Evolutionary conservation across 2,329 filamentous ascomycete genomes (phyloP), one percentile per base, ranked within the genome.

Genomic region (Aspergillus fijiensis): DNA sequence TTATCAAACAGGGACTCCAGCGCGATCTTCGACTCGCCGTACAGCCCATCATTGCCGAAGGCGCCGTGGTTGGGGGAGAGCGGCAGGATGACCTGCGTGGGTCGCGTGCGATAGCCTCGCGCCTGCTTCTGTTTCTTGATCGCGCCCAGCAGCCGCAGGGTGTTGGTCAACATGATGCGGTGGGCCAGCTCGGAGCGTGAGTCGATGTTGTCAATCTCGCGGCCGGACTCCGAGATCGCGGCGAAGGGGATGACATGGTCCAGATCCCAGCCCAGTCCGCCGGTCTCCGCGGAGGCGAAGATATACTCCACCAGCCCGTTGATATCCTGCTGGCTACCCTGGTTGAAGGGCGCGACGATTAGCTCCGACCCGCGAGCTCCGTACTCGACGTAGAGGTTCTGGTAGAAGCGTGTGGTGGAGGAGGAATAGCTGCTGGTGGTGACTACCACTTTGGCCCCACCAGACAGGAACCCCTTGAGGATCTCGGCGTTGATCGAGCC

Each of bases 21-120:
- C 5, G 25, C 57, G 5, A 53, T 21, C 47, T 59, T 59, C 1
- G 57, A 59, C 47, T 59, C 57, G 19, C 45, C 31, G 33, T 59
- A 59, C 11, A 59, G 57, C 11, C 57, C 57, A 23, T 59, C 57
- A 0, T 51, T 51, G 3, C 57, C 57, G 4, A 59, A 39, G 14
- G 49, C 47, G 6, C 57, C 57, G 12, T 59, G 57, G 14, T 59
- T 59, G 2, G 57, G 57, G 12, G 57, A 59, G 4, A 59, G 35
- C 7, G 57, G 52, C 6, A 59, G 35, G 2, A 59, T 16, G 3
- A 59, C 52, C 16, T 42, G 45, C 5, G 57, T 55, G 6, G 57
- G 57, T 23, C 47, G 47, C 10, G 45, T 55, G 19, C 16, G 19
- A 19, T 33, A 45, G 1, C 12, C 16, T 2, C 35, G 10, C 2